Conservation (phyloP, 192 early-diverging fungal genomes). For the Podochytrium sp. region DNA sequence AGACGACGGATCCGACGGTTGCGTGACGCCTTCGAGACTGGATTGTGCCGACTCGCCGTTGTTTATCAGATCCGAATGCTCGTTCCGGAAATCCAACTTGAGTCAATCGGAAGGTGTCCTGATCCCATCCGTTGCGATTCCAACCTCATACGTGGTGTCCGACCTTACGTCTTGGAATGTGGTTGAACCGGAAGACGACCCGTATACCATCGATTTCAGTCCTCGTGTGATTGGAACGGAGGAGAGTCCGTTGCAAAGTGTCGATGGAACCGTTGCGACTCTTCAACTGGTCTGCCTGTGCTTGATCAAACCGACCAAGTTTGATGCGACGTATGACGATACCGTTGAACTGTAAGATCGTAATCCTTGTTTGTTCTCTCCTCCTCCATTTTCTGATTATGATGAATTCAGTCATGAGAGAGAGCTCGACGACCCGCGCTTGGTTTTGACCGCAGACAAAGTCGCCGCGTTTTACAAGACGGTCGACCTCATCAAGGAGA, state of each 20-base stretch:
- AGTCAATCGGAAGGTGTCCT: conserved; percentile 45
- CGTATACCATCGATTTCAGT: conserved; percentile 51
- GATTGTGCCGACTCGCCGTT: conserved; percentile 71
- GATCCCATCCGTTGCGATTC: conserved; percentile 64
- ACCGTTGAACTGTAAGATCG: conserved; percentile 2
- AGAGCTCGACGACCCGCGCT: conserved; percentile 37
- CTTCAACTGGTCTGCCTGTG: conserved; percentile 70
- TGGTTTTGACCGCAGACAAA: conserved; percentile 47
- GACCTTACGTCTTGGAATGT: conserved; percentile 30
- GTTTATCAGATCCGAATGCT: conserved; percentile 70
- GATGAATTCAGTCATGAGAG: conserved; percentile 32
- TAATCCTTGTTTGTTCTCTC: conserved; percentile 27
- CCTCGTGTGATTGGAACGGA: conserved; percentile 65
- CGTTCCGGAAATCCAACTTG: conserved; percentile 53
- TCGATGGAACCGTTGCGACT: conserved; percentile 69
- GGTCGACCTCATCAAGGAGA: conserved; percentile 56
- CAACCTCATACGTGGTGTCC: conserved; percentile 59
- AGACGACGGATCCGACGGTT: conserved; percentile 39
- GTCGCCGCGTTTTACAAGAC: conserved; percentile 64
- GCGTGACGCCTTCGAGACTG: conserved; percentile 28
- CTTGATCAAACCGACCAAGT: conserved; percentile 49
- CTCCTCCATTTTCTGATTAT: background rate
- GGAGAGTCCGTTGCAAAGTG: conserved; percentile 64
- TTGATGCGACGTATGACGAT: conserved; percentile 41
- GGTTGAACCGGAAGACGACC: conserved; percentile 28